Percentiles rank a stretch among this genome's conserved stretches.
These are phyloP conservation scores for Aspergillus pseudonomiae DNA, from an alignment of 2,329 filamentous ascomycete genomes.

Conservation along the genomic window DNA sequence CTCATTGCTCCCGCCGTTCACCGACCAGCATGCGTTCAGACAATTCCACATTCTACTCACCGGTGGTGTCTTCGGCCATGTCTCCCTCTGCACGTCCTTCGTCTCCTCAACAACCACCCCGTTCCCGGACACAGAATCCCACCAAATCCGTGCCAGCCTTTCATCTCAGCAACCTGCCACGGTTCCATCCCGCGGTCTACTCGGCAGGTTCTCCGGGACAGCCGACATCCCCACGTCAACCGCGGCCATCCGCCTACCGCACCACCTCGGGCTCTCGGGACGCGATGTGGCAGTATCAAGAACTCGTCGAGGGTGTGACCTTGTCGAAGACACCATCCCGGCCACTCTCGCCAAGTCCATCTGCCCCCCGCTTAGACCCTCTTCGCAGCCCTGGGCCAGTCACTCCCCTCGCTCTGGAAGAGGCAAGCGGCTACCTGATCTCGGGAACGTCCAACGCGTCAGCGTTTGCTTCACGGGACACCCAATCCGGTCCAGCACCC, in stretches of 20 bases:
- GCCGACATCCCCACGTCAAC: slow-evolving; percentile 38
- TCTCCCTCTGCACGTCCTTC: slow-evolving; percentile 34
- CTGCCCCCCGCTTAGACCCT: slow-evolving; percentile 49
- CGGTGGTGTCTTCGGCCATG: slow-evolving; percentile 36
- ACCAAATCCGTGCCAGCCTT: slow-evolving; percentile 41
- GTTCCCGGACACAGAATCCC: slow-evolving; percentile 33
- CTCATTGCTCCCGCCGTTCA: slow-evolving; percentile 15
- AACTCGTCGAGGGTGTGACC: slow-evolving; percentile 42
- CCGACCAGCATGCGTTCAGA: slow-evolving; percentile 37
- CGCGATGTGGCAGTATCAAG: slow-evolving; percentile 45
- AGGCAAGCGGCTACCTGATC: slow-evolving; percentile 45
- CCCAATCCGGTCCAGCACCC: slow-evolving; percentile 27
- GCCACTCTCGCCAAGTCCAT: slow-evolving; percentile 37
- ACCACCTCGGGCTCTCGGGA: slow-evolving; percentile 41
- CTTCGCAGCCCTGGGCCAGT: slow-evolving; percentile 51
- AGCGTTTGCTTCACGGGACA: slow-evolving; percentile 25
- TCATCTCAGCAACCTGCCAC: slow-evolving; percentile 46
- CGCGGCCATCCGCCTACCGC: slow-evolving; percentile 35
- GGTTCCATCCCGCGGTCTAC: slow-evolving; percentile 51
- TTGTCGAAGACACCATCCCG: slow-evolving; percentile 33
- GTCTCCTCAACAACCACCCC: slow-evolving; percentile 42
- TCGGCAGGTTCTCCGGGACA: slow-evolving; percentile 33
- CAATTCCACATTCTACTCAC: slow-evolving; percentile 35
- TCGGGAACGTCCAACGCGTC: slow-evolving; percentile 32
- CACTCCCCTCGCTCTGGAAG: slow-evolving; percentile 47